phyloP scores from a whole-genome alignment of 75 land plant species.

The Isoetes taiwanensis region DNA sequence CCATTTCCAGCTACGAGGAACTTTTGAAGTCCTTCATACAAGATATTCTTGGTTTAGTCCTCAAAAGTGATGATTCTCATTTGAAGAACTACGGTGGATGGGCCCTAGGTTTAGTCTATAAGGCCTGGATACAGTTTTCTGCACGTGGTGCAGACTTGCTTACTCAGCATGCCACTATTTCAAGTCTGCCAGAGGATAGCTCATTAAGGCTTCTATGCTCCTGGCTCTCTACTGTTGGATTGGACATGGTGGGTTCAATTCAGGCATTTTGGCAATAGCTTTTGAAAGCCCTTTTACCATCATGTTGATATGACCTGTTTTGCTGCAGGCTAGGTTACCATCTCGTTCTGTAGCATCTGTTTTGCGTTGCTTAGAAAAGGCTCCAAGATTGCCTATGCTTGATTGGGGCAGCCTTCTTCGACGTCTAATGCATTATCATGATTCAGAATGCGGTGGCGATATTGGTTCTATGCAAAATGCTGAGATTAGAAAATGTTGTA shows the following conservation, averaged over 20 bases:
- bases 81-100: constrained; percentile 42
- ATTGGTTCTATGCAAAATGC: too few relatives aligned
- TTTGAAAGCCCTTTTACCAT: too few relatives aligned
- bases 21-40: constrained; percentile 34
- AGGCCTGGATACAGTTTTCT: constrained; percentile 12
- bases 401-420: constrained; percentile 64
- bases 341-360: constrained; percentile 15
- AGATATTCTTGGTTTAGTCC: constrained; percentile 52
- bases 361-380: constrained; percentile 43
- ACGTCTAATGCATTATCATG: constrained; percentile 40
- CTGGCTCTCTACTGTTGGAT: too few relatives aligned
- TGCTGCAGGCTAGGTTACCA: too few relatives aligned
- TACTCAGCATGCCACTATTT: constrained; percentile 9
- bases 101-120: constrained; percentile 54
- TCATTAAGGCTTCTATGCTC: constrained; percentile 32
- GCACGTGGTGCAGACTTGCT: neutral
- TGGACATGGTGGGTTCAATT: too few relatives aligned
- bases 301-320: too few relatives aligned
- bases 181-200: constrained; percentile 39
- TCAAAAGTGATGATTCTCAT: constrained; percentile 33
- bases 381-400: constrained; percentile 54
- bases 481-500: constrained; percentile 47
- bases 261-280: too few relatives aligned
- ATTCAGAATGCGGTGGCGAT: too few relatives aligned
- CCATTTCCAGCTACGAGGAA: neutral